phyloP scores from a whole-genome alignment of 75 land plant species.

The Azolla pinnata region DNA sequence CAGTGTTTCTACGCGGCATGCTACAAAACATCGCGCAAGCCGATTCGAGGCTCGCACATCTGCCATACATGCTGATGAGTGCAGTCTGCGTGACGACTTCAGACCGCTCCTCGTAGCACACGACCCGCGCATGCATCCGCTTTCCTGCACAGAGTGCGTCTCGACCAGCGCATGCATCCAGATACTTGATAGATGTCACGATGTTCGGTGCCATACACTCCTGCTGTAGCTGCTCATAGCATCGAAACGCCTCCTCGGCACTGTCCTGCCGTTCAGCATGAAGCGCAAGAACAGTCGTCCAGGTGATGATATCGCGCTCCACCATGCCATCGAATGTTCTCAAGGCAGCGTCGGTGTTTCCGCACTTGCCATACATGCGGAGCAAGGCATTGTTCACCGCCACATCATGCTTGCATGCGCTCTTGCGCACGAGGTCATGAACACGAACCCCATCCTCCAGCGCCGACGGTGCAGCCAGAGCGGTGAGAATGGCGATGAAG shows the following conservation, averaged over 20 bases:
- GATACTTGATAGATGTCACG: background rate
- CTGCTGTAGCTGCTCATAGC: slow-evolving; percentile 1
- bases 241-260: slow-evolving; percentile 1
- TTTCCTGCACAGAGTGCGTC: slow-evolving; percentile 4
- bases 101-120: background rate
- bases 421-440: background rate
- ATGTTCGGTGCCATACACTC: background rate
- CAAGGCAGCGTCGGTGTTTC: slow-evolving; percentile 2
- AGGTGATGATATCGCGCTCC: slow-evolving; percentile 21
- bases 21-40: slow-evolving; percentile 25
- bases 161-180: background rate
- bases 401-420: background rate
- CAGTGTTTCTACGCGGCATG: slow-evolving; percentile 35
- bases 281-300: slow-evolving; percentile 39
- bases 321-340: slow-evolving; percentile 17
- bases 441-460: too few relatives aligned
- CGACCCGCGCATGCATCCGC: background rate
- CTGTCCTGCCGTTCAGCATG: slow-evolving; percentile 11
- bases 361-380: slow-evolving; percentile 19
- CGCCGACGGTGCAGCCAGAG: too few relatives aligned
- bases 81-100: background rate
- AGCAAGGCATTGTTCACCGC: slow-evolving; percentile 1
- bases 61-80: slow-evolving; percentile 14
- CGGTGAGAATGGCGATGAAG: too few relatives aligned
- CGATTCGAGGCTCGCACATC: background rate